These are phyloP conservation scores for Blastomyces percursus DNA, from an alignment of 2,329 filamentous ascomycete species.

Conservation along the genomic window DNA sequence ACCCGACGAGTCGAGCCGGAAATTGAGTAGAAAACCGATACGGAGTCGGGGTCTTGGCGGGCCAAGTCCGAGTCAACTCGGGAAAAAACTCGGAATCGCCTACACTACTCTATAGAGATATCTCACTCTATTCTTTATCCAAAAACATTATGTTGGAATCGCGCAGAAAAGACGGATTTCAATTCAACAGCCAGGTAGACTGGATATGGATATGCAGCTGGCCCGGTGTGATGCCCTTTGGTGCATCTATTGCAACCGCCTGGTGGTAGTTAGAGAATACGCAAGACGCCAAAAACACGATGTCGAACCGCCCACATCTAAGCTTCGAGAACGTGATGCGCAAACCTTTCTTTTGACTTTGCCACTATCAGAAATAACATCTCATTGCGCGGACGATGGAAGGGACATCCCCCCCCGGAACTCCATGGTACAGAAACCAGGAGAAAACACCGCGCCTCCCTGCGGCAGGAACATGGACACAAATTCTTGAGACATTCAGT, in stretches of 20 bases:
- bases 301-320: background rate
- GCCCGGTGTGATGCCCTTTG: background rate
- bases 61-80: no score
- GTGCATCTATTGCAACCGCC: background rate
- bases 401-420: background rate
- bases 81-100: no score
- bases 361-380: background rate
- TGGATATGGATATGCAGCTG: background rate
- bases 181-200: background rate
- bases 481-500: background rate
- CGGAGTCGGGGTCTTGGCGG: no score
- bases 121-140: background rate
- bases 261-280: background rate
- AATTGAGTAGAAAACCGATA: no score
- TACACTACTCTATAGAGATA: background rate
- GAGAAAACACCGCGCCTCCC: background rate
- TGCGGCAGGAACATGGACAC: background rate
- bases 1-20: no score
- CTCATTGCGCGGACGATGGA: background rate
- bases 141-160: background rate
- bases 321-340: background rate
- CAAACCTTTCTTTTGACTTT: background rate
- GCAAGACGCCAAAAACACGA: background rate
- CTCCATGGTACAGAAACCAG: background rate
- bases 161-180: background rate